A percentile compares a stretch with the other conserved stretches of the same genome.
Conservation (phyloP, 2,329 filamentous ascomycete species). For the Talaromyces pinophilus region DNA sequence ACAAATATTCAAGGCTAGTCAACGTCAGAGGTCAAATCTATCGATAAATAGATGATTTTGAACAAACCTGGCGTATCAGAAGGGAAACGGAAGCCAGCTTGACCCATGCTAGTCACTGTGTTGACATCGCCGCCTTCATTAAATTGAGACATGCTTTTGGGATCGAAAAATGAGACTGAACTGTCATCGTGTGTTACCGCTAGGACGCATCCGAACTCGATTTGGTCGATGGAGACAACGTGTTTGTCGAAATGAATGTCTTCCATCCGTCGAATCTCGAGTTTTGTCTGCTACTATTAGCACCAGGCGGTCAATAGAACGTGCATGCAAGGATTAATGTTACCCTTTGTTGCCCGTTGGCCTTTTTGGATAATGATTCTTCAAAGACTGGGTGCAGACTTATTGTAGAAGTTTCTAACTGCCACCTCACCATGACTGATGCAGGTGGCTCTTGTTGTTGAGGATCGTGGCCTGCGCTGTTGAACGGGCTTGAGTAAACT, state of each 20-base stretch:
- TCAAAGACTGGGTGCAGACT: slow-evolving; percentile 74
- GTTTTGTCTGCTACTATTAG: slow-evolving; percentile 42
- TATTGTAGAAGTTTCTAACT: slow-evolving; percentile 66
- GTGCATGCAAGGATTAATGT: background rate
- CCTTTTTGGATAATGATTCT: slow-evolving; percentile 68
- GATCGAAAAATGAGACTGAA: slow-evolving; percentile 75
- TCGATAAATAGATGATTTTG: background rate
- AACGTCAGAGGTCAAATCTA: slow-evolving; percentile 1
- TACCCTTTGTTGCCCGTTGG: slow-evolving; percentile 50
- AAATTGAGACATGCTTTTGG: slow-evolving; percentile 69
- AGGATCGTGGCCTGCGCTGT: slow-evolving; percentile 54
- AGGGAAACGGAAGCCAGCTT: slow-evolving; percentile 74
- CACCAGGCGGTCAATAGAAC: too few species aligned
- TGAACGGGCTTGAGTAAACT: slow-evolving; percentile 65
- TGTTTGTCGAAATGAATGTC: slow-evolving; percentile 70
- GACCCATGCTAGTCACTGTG: slow-evolving; percentile 68
- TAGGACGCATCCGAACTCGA: slow-evolving; percentile 71
- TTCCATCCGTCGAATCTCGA: slow-evolving; percentile 63
- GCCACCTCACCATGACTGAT: slow-evolving; percentile 81
- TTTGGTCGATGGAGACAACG: slow-evolving; percentile 66
- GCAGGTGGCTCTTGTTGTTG: slow-evolving; percentile 63
- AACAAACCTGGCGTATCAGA: slow-evolving; percentile 62
- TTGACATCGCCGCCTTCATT: slow-evolving; percentile 65
- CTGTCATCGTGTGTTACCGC: slow-evolving; percentile 78
- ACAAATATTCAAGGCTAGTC: slow-evolving; percentile 38